Evolutionary conservation across 83 land plant genomes (phyloP), one percentile per base, ranked within the genome.

Genomic region (Diphasiastrum complanatum): DNA sequence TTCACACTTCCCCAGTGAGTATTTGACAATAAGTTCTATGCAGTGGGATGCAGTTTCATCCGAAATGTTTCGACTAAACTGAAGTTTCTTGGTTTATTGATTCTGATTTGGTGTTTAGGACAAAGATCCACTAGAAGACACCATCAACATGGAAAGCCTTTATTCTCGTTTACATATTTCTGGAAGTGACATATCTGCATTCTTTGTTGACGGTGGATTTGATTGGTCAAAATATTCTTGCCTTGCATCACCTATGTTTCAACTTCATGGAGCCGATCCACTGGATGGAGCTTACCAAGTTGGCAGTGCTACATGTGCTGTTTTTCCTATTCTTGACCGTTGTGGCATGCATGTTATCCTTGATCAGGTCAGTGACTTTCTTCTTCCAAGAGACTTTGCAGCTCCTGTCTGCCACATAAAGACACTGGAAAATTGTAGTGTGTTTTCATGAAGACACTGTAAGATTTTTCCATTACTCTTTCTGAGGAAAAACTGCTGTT

Each of bases 181-280:
- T 53, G 99, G 99, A 62, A 83, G 80, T 34, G 99, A 93, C 63
- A 93, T 86, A 55, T 79, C 96, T 66, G 96, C 96, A 19, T 80
- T 86, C 45, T 81, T 83, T 49, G 69, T 77, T 18, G 80, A 83
- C 47, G 75, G 83, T 51, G 41, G 41, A 28, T 77, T 81, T 63
- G 70, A 75, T 3, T 78, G 68, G 71, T 61, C 46, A 66, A 64
- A 75, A 16, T 19, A 27, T 32, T 19, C 59, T 45, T 61, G 29
- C 22, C 48, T 47, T 35, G 33, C 19, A 22, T 53, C 26, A 36
- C 23, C 35, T 47, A 29, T 22, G 32, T 63, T 49, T 69, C 46
- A 51, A 45, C 37, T 56, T 19, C 23, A 20, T 52, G 36, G 26
- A 31, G 33, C 33, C 34, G 14, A 43, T n/a, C n/a, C n/a, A n/a